These are phyloP conservation scores for Fragaria ananassa DNA, from an alignment of 306 rosid species.

Conservation along the genomic window DNA sequence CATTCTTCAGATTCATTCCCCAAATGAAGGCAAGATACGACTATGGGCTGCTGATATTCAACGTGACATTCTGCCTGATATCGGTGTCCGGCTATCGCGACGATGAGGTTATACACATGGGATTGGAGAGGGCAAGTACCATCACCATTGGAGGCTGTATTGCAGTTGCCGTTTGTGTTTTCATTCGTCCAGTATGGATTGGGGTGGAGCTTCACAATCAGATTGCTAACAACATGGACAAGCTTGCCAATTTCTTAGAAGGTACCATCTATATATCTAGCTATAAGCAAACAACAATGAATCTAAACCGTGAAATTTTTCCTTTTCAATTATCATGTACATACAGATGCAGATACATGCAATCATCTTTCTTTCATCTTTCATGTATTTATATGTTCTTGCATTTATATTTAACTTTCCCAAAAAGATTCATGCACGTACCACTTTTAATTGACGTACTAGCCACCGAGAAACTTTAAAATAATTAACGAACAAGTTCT, in stretches of 20 bases:
- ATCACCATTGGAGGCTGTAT: slow-evolving; percentile 13
- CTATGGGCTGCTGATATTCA: neutral
- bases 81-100: slow-evolving; percentile 27
- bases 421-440: neutral
- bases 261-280: slow-evolving; percentile 2
- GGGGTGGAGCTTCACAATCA: slow-evolving; percentile 26
- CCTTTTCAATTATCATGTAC: too few relatives aligned
- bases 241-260: slow-evolving; percentile 24
- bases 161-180: slow-evolving; percentile 5
- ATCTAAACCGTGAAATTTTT: too few relatives aligned
- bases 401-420: too few relatives aligned
- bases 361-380: too few relatives aligned
- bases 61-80: slow-evolving; percentile 24
- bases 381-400: too few relatives aligned
- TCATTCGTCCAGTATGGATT: slow-evolving; percentile 21
- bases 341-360: too few relatives aligned
- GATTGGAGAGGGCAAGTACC: slow-evolving; percentile 3
- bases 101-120: slow-evolving; percentile 16
- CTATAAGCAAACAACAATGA: too few relatives aligned
- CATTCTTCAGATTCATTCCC: slow-evolving; percentile 24
- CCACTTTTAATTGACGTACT: too few relatives aligned
- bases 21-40: slow-evolving; percentile 20
- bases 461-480: too few relatives aligned
- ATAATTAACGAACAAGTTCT: neutral
- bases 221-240: slow-evolving; percentile 22